phyloP scores from a whole-genome alignment of 2,329 filamentous ascomycete genomes.

The Aspergillus novoparasiticus region DNA sequence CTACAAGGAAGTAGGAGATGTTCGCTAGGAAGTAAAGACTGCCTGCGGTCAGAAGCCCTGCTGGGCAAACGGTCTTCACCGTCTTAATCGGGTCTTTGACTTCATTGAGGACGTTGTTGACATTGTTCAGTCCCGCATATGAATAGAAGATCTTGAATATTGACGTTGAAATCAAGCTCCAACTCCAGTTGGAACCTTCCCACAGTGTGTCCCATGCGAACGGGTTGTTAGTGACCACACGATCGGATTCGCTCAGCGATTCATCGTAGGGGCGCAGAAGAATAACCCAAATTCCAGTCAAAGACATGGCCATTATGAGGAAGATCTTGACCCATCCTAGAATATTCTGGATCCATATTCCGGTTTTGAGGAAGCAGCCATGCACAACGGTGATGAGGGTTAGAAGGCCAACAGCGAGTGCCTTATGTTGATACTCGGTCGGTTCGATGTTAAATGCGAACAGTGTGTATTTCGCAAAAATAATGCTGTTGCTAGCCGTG shows the following conservation, averaged over 20 bases:
- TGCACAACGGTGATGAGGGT: constrained; percentile 62
- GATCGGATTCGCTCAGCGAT: constrained; percentile 5
- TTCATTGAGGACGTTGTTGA: constrained; percentile 72
- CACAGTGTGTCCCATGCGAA: constrained; percentile 59
- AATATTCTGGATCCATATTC: constrained; percentile 62
- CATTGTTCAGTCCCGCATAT: constrained; percentile 66
- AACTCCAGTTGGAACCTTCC: constrained; percentile 69
- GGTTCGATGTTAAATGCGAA: constrained; percentile 60
- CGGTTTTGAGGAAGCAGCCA: constrained; percentile 58
- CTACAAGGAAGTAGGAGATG: constrained; percentile 64
- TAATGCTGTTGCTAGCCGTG: constrained; percentile 69
- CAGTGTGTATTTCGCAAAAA: constrained; percentile 67
- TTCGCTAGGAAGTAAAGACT: constrained; percentile 69
- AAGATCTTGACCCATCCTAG: constrained; percentile 67
- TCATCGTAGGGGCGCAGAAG: constrained; percentile 42
- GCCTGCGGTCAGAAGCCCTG: constrained; percentile 63
- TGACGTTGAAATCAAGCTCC: constrained; percentile 67
- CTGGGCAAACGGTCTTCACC: constrained; percentile 62
- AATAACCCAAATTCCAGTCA: constrained; percentile 63
- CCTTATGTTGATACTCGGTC: constrained; percentile 56
- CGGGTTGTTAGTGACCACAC: neutral
- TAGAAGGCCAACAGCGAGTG: constrained; percentile 59
- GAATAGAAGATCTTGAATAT: constrained; percentile 68
- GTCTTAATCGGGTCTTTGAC: constrained; percentile 69
- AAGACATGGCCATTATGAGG: constrained; percentile 62